Evolutionary conservation across 2,329 filamentous ascomycete species (phyloP).

Genomic region (Trichoderma sp.): DNA sequence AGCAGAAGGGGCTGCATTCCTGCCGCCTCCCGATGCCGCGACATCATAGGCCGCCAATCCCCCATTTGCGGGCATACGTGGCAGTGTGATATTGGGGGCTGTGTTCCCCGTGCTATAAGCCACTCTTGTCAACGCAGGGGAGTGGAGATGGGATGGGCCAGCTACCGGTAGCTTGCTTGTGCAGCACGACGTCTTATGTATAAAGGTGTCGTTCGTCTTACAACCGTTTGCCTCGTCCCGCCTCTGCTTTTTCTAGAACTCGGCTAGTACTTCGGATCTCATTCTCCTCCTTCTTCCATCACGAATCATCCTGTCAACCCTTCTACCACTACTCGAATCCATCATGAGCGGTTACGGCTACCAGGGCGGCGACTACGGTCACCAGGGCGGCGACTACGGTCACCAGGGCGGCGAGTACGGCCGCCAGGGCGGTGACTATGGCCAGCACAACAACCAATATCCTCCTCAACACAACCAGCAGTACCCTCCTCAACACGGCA

Average conservation of each 20-base stretch:
- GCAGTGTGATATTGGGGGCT: conserved; percentile 29
- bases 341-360: conserved; percentile 28
- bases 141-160: conserved; percentile 22
- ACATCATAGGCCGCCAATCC: conserved; percentile 13
- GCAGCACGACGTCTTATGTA: not conserved
- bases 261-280: not conserved
- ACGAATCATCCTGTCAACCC: not conserved
- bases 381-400: conserved; percentile 19
- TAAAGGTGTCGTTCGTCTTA: conserved; percentile 3
- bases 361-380: not conserved
- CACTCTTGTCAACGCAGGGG: conserved; percentile 22
- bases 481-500: not conserved
- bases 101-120: conserved; percentile 21
- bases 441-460: conserved; percentile 12
- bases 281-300: not conserved
- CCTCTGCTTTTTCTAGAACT: not conserved
- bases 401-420: not conserved
- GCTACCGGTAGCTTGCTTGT: not conserved
- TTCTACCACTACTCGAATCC: not conserved
- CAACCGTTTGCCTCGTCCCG: not conserved
- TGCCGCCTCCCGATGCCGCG: not conserved
- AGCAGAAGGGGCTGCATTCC: not conserved
- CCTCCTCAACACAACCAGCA: not conserved
- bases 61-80: conserved; percentile 21
- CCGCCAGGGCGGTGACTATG: not conserved